These are phyloP conservation scores for Wickerhamiella australiensis DNA, from an alignment of 805 yeast genomes.

Conservation along the genomic window DNA sequence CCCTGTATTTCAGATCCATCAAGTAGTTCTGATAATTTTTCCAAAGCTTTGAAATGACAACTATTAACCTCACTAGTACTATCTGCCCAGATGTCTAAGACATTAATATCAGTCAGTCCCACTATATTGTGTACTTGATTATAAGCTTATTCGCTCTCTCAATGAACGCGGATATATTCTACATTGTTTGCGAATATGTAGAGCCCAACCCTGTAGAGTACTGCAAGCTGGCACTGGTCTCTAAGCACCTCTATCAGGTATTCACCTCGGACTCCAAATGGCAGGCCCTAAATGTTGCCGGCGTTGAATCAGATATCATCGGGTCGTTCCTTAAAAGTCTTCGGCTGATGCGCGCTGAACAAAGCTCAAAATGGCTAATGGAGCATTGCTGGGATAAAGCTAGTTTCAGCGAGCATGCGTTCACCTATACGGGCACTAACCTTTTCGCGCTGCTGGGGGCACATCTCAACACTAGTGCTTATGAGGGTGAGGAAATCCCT, in stretches of 20 bases:
- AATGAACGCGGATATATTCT: background rate
- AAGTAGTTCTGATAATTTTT: no score
- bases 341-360: background rate
- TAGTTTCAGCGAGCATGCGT: background rate
- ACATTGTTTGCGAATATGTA: background rate
- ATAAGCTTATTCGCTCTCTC: background rate
- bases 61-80: no score
- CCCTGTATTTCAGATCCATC: no score
- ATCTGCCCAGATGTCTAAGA: no score
- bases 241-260: background rate
- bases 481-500: background rate
- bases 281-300: background rate
- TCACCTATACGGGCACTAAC: background rate
- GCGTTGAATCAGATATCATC: background rate
- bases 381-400: background rate
- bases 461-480: background rate
- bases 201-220: slow-evolving; percentile 6
- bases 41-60: no score
- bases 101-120: no score
- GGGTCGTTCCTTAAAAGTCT: background rate
- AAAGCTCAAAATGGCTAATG: background rate
- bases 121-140: no score
- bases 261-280: background rate
- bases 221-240: background rate
- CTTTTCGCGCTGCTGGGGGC: background rate